Evolutionary conservation across 768 basidiomycete genomes (phyloP).

Genomic region (Dioszegia crocea): DNA sequence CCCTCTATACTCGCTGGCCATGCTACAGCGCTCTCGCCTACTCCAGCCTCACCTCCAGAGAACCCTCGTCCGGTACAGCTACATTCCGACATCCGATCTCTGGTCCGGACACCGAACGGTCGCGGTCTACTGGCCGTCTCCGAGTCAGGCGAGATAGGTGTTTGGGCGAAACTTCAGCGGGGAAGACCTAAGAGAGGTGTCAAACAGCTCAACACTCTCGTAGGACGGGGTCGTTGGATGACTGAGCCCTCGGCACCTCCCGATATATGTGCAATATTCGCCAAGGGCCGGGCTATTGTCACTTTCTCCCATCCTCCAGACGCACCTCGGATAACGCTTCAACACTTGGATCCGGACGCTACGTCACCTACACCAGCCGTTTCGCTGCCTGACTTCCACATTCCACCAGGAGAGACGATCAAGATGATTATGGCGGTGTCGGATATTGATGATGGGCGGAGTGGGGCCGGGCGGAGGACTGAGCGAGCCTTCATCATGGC

Average conservation of each 20-base stretch:
- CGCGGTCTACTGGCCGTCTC: constrained; percentile 40
- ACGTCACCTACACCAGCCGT: constrained; percentile 18
- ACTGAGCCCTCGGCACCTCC: background rate
- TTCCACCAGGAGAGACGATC: constrained; percentile 19
- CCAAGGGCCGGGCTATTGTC: constrained; percentile 43
- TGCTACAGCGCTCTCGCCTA: background rate
- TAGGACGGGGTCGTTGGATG: constrained; percentile 32
- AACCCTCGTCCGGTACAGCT: constrained; percentile 26
- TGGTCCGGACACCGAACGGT: constrained; percentile 47
- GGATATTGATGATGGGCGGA: constrained; percentile 47
- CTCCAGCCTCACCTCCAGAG: constrained; percentile 7
- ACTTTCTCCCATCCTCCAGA: constrained; percentile 8
- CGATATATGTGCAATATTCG: constrained; percentile 30
- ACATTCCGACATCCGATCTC: constrained; percentile 15
- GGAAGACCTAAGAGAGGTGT: constrained; percentile 15
- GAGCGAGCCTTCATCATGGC: constrained; percentile 43
- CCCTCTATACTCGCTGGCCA: constrained; percentile 9
- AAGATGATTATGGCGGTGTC: constrained; percentile 45
- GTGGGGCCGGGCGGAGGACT: constrained; percentile 21
- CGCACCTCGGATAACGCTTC: constrained; percentile 20
- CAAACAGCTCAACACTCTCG: constrained; percentile 11
- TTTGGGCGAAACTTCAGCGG: constrained; percentile 34
- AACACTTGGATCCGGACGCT: constrained; percentile 26
- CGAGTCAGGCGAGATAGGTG: constrained; percentile 31
- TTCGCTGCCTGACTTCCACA: constrained; percentile 22